Evolutionary conservation across 2,329 filamentous ascomycete species (phyloP).

Genomic region (Beauveria sp.): DNA sequence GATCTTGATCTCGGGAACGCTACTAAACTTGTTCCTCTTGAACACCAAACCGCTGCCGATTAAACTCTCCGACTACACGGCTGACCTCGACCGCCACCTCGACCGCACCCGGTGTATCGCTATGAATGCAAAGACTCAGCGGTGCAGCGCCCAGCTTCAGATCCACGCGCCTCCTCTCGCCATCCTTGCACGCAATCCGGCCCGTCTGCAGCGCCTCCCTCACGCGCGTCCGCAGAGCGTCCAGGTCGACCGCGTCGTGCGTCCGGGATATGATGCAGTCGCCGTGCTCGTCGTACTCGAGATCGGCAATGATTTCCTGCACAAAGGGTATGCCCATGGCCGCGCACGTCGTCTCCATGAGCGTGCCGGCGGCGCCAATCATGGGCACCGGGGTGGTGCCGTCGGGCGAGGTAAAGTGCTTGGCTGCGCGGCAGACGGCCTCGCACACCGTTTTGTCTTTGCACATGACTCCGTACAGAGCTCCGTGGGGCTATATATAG

Average conservation of each 20-base stretch:
- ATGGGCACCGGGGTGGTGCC: conserved; percentile 1
- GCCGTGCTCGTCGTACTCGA: conserved; percentile 2
- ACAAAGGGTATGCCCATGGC: conserved; percentile 2
- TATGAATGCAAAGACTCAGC: conserved; percentile 3
- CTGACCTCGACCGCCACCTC: neutral
- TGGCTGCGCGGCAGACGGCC: neutral
- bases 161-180: neutral
- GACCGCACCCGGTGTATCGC: neutral
- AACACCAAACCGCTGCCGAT: neutral
- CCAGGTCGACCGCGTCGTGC: neutral
- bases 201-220: neutral
- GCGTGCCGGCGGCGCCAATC: conserved; percentile 1
- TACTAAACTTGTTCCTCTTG: neutral
- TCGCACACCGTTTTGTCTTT: neutral
- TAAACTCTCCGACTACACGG: neutral
- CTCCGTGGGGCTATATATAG: neutral
- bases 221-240: neutral
- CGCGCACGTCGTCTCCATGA: conserved; percentile 1
- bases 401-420: neutral
- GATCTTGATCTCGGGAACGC: too few species aligned
- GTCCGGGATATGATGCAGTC: conserved; percentile 2
- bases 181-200: neutral
- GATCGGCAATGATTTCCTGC: conserved; percentile 4
- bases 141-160: neutral
- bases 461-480: conserved; percentile 4